phyloP scores from a whole-genome alignment of 805 yeast genomes.

The Wickerhamomyces bisporus region DNA sequence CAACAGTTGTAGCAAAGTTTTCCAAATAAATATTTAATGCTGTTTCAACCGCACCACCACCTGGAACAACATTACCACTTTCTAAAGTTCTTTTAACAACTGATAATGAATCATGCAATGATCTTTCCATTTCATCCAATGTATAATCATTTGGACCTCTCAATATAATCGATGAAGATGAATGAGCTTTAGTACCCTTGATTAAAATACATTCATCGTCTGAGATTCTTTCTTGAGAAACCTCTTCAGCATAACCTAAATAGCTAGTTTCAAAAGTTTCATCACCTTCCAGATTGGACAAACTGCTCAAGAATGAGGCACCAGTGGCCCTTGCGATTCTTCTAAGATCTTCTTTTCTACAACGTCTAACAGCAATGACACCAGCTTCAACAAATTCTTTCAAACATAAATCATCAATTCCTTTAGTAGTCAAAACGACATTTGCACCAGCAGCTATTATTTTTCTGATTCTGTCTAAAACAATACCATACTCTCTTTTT shows the following conservation, averaged over 20 bases:
- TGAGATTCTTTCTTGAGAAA: conserved; percentile 82
- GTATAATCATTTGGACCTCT: conserved; percentile 96
- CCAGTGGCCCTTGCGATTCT: conserved; percentile 98
- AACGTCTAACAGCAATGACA: conserved; percentile 89
- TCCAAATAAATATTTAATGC: conserved; percentile 93
- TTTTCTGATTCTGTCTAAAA: conserved; percentile 66
- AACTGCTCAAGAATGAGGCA: conserved; percentile 78
- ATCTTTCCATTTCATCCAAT: conserved; percentile 97
- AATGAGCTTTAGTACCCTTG: conserved; percentile 90
- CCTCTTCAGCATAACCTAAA: conserved; percentile 90
- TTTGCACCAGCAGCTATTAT: conserved; percentile 83
- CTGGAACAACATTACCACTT: conserved; percentile 92
- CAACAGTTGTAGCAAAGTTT: conserved; percentile 96
- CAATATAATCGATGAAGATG: conserved; percentile 84
- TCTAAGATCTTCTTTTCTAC: conserved; percentile 93
- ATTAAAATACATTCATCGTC: conserved; percentile 96
- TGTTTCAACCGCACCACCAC: conserved; percentile 98
- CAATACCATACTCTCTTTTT: conserved; percentile 81
- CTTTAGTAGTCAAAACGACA: conserved; percentile 91
- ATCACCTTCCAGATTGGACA: conserved; percentile 93
- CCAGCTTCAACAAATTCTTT: conserved; percentile 86
- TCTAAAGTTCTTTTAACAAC: conserved; percentile 96
- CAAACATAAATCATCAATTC: conserved; percentile 97
- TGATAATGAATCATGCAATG: conserved; percentile 87
- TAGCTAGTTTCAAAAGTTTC: conserved; percentile 74